phyloP scores from a whole-genome alignment of 257 asterid species.

The Scutellaria minor region DNA sequence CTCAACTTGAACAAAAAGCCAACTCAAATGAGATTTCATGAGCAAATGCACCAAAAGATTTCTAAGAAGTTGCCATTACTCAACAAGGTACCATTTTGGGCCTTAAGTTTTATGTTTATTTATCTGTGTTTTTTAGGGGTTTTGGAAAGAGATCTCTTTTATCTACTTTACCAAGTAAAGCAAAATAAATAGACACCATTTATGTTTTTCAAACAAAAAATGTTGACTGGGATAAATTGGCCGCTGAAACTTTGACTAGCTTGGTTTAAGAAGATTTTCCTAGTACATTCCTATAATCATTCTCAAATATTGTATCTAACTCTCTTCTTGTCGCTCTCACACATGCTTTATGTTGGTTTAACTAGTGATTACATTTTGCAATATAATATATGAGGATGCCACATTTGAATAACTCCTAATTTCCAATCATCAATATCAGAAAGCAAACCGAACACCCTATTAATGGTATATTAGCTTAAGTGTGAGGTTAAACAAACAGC shows the following conservation, averaged over 20 bases:
- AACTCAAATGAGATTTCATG: not conserved
- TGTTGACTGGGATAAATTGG: not conserved
- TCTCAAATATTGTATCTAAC: not conserved
- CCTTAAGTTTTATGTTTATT: not conserved
- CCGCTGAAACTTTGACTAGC: slow-evolving; percentile 1
- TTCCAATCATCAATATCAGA: slow-evolving; percentile 7
- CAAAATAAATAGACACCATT: not conserved
- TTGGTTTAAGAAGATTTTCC: not conserved
- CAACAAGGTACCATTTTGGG: not conserved
- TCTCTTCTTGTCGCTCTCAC: not conserved
- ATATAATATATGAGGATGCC: not conserved
- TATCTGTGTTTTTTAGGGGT: not conserved
- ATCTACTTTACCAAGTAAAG: not conserved
- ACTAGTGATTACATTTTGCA: not conserved
- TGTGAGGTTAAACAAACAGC: slow-evolving; percentile 10
- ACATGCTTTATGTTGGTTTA: not conserved
- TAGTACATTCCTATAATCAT: not conserved
- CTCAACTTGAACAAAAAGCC: not conserved
- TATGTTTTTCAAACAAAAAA: not conserved
- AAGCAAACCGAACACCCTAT: not conserved
- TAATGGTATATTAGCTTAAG: not conserved
- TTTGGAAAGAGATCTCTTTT: slow-evolving; percentile 6
- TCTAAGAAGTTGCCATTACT: not conserved
- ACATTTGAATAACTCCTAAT: not conserved
- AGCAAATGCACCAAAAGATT: not conserved